Evolutionary conservation across 2,329 filamentous ascomycete genomes (phyloP).

Genomic region (Xylaria sp.): DNA sequence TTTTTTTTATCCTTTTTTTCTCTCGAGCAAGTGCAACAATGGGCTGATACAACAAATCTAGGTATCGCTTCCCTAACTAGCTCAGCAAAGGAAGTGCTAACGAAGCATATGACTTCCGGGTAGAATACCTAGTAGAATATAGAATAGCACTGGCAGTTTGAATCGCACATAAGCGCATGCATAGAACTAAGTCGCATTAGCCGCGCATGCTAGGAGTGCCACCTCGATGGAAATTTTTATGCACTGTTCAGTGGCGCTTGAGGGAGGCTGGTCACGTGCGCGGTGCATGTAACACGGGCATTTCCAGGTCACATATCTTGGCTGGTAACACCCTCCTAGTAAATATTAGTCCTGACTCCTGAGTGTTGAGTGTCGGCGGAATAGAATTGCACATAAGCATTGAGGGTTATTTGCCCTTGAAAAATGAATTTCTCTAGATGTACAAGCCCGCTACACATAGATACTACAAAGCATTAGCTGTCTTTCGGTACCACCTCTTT

Average conservation of each 20-base stretch:
- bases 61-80: neutral
- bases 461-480: slow-evolving; percentile 26
- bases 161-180: neutral
- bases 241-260: neutral
- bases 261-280: slow-evolving; percentile 17
- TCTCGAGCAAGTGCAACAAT: neutral
- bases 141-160: neutral
- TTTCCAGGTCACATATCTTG: neutral
- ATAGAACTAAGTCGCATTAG: neutral
- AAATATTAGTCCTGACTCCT: neutral
- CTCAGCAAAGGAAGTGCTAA: neutral
- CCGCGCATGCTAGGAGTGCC: neutral
- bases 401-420: neutral
- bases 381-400: neutral
- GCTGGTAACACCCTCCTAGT: neutral
- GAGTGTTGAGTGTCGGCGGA: neutral
- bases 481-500: slow-evolving; percentile 23
- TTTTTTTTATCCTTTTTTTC: no score
- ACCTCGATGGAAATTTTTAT: slow-evolving; percentile 14
- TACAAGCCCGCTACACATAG: slow-evolving; percentile 26
- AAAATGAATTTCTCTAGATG: slow-evolving; percentile 21
- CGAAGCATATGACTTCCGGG: neutral
- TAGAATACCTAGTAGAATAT: neutral
- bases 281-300: neutral
- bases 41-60: neutral